Conservation (phyloP, 805 yeast genomes). For the Sugiyamaella smithiae region DNA sequence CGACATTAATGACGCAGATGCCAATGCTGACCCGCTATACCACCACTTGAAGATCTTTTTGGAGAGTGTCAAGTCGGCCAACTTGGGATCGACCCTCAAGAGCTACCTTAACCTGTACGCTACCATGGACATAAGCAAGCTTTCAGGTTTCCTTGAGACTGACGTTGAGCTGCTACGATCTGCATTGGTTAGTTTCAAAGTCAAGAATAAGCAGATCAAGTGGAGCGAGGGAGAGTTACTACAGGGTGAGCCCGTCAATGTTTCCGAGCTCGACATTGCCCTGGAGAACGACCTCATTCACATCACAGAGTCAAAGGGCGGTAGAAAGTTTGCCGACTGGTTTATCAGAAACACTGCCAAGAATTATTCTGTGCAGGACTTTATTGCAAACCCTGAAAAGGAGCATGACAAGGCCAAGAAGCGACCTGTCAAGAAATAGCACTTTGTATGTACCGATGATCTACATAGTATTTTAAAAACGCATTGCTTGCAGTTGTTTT, state of each 20-base stretch:
- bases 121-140: constrained; percentile 44
- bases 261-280: constrained; percentile 45
- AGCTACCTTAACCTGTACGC: constrained; percentile 47
- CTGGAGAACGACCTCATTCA: constrained; percentile 42
- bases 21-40: constrained; percentile 40
- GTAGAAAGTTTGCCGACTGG: constrained; percentile 50
- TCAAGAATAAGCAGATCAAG: constrained; percentile 45
- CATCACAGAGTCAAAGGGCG: constrained; percentile 45
- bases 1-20: constrained; percentile 28
- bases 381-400: constrained; percentile 32
- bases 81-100: constrained; percentile 42
- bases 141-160: constrained; percentile 40
- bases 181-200: constrained; percentile 43
- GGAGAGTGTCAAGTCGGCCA: constrained; percentile 39
- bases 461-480: too few species aligned
- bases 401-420: constrained; percentile 12
- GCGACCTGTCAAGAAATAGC: constrained; percentile 7
- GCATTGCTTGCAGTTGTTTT: too few species aligned
- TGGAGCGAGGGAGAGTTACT: constrained; percentile 43
- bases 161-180: constrained; percentile 39
- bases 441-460: too few species aligned
- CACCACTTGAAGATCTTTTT: constrained; percentile 46
- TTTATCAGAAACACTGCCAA: constrained; percentile 47
- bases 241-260: constrained; percentile 40
- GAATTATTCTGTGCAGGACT: constrained; percentile 46